Conservation (phyloP, 495 filamentous ascomycete species). For the Podospora comata region DNA sequence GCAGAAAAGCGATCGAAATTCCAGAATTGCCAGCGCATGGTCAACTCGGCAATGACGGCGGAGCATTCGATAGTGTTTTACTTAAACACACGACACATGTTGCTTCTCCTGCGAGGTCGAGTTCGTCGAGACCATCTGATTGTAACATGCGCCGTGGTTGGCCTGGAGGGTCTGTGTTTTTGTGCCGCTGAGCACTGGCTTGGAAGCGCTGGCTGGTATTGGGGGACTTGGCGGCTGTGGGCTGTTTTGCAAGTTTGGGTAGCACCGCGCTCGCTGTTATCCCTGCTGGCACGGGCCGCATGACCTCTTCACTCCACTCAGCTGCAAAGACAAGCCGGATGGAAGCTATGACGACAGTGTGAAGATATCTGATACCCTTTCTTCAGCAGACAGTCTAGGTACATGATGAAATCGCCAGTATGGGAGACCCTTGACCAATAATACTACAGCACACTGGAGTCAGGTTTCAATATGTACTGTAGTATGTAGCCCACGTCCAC, state of each 20-base stretch:
- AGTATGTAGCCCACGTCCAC: no score
- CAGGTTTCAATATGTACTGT: no score
- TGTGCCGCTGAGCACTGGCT: background rate
- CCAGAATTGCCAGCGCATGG: constrained; percentile 4
- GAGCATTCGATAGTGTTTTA: constrained; percentile 2
- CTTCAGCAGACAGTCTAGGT: background rate
- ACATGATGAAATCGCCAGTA: no score
- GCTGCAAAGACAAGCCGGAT: background rate
- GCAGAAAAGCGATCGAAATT: background rate
- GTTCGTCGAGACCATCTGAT: background rate
- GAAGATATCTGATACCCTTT: background rate
- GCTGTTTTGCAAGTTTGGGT: constrained; percentile 2
- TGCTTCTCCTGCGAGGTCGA: background rate
- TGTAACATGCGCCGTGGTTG: constrained; percentile 12
- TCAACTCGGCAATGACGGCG: background rate
- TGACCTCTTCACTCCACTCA: background rate
- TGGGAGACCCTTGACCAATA: background rate
- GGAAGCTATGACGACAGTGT: background rate
- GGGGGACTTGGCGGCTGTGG: background rate
- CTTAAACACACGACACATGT: constrained; percentile 2
- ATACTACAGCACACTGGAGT: background rate
- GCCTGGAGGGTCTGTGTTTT: background rate
- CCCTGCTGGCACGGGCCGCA: constrained; percentile 6
- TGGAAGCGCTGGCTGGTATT: background rate
- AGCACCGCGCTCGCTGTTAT: background rate